Conservation (phyloP, 108 stramenopile genomes). For the Pseudonitzschia pungens region DNA sequence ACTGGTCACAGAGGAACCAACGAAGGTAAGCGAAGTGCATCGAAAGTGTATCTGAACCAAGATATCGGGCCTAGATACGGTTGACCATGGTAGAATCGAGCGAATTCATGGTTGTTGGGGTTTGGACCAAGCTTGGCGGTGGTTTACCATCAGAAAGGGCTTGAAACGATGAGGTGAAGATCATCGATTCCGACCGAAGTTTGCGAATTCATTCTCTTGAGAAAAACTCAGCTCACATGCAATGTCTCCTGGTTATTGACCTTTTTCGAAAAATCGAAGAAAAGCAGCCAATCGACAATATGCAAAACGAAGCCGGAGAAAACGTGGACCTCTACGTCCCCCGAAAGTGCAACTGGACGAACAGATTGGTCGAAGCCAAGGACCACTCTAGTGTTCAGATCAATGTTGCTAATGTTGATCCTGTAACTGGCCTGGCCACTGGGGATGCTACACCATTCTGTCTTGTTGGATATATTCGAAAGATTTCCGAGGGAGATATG, state of each 20-base stretch:
- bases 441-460: conserved; percentile 82
- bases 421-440: conserved; percentile 88
- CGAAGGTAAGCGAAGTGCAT: not conserved
- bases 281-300: conserved; percentile 31
- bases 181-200: no score
- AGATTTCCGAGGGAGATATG: conserved; percentile 91
- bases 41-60: not conserved
- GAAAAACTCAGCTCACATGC: no score
- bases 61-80: no score
- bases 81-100: no score
- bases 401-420: conserved; percentile 96
- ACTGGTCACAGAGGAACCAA: not conserved
- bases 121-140: no score
- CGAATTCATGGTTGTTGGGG: no score
- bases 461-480: conserved; percentile 91
- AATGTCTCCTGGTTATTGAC: not conserved
- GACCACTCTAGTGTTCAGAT: conserved; percentile 96
- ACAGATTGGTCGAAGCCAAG: conserved; percentile 90
- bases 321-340: conserved; percentile 98
- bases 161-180: no score
- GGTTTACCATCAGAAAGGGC: no score
- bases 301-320: conserved; percentile 96
- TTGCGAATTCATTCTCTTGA: no score
- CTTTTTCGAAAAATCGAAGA: not conserved
- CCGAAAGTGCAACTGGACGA: conserved; percentile 98